Evolutionary conservation across 1,139 yeast genomes (phyloP), one percentile per base, ranked within the genome.

Genomic region (Yamadazyma blattariae): DNA sequence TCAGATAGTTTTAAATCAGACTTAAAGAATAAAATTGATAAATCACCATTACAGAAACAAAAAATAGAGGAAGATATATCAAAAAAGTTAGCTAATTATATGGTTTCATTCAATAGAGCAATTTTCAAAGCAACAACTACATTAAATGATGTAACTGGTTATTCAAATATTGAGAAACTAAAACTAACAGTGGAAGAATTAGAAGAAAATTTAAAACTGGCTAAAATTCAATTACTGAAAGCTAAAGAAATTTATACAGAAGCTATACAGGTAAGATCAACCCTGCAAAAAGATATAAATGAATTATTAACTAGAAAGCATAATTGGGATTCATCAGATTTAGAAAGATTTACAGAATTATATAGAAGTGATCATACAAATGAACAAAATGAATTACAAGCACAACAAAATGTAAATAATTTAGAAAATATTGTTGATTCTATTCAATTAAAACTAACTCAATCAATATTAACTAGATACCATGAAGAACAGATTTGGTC

Each of bases 401-500:
- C 88, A 1, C 79, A 80, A 36, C 50, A 50, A 6, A 52, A 57
- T 4, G 66, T 89, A 36, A 73, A 69, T 26, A 63, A 65, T 10
- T 72, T 81, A 2, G 98, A 94, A 48, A 59, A 57, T 15, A 57
- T 57, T 35, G 86, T 84, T 26, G 97, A 90, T 41, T 79, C 80
- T 4, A 61, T 83, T 7, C 94, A 85, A 46, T 71, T 78, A 30
- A 76, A 74, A 41, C 62, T 90, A 31, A 82, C 90, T 6, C 81
- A 81, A 42, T 82, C 87, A 48, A 92, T 94, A 24, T 68, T 90
- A 48, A 80, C 92, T 1, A 65, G 97, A 46, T 94, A 94, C 51
- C 96, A 92, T 45, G 98, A 94, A 54, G 99, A 94, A 52, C 98
- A 94, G 59, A 81, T 92, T 4, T 94, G 98, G 98, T 87, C 96